phyloP scores from a whole-genome alignment of 495 filamentous ascomycete species.

The Penicillium bovifimosum region DNA sequence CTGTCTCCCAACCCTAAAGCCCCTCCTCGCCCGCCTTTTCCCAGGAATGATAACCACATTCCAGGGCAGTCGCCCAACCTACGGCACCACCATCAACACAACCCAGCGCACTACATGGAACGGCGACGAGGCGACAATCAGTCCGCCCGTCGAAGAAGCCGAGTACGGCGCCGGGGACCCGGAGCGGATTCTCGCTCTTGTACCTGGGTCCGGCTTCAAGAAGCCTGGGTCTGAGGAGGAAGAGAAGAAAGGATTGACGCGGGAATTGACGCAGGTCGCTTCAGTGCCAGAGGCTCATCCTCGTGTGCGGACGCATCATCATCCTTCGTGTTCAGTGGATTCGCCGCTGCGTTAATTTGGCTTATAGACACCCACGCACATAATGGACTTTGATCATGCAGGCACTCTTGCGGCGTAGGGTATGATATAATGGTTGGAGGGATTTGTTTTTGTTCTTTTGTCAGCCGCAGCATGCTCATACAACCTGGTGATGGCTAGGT shows the following conservation, averaged over 20 bases:
- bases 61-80: slow-evolving; percentile 14
- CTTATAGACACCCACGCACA: not conserved
- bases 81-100: slow-evolving; percentile 15
- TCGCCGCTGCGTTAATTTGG: not conserved
- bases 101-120: slow-evolving; percentile 28
- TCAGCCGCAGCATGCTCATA: not conserved
- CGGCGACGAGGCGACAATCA: slow-evolving; percentile 28
- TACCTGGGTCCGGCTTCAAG: slow-evolving; percentile 12
- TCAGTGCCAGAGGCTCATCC: slow-evolving; percentile 6
- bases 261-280: not conserved
- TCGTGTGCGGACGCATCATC: not conserved
- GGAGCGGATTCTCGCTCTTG: slow-evolving; percentile 23
- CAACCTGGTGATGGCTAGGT: not conserved
- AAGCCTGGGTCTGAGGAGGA: slow-evolving; percentile 4
- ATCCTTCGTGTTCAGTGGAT: not conserved
- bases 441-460: not conserved
- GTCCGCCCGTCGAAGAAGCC: slow-evolving; percentile 28
- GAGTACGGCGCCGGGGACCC: slow-evolving; percentile 29
- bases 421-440: not conserved
- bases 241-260: not conserved
- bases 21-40: slow-evolving; percentile 51
- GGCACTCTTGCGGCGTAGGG: not conserved
- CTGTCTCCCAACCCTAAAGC: slow-evolving; percentile 82
- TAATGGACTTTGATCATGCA: not conserved
- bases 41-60: slow-evolving; percentile 31